These are phyloP conservation scores for Microcos paniculata DNA, from an alignment of 345 rosid genomes.

Conservation along the genomic window DNA sequence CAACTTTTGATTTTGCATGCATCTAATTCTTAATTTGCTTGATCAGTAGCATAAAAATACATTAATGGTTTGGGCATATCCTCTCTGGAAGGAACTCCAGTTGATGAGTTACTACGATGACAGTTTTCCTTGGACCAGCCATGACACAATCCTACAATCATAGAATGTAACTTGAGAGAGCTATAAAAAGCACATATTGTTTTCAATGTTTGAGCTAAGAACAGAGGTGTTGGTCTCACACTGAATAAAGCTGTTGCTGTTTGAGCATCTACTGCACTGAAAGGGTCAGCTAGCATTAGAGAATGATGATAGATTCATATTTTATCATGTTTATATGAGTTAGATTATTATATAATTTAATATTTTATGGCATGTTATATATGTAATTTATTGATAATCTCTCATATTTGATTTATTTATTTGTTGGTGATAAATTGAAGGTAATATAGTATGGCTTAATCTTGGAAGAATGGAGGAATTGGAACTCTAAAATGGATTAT, in stretches of 20 bases:
- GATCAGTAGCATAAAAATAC: not conserved
- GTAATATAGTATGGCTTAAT: too few species aligned
- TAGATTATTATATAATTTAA: too few species aligned
- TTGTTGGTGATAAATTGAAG: too few species aligned
- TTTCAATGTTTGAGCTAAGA: not conserved
- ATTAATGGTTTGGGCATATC: not conserved
- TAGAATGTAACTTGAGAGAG: not conserved
- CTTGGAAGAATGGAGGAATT: too few species aligned
- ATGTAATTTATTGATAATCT: too few species aligned
- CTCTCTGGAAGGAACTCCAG: slow-evolving; percentile 66
- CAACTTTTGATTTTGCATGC: too few species aligned
- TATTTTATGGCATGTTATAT: too few species aligned
- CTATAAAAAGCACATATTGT: not conserved
- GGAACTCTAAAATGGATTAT: too few species aligned
- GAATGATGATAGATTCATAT: too few species aligned
- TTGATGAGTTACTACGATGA: slow-evolving; percentile 71
- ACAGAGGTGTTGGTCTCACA: slow-evolving; percentile 31
- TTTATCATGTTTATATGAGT: too few species aligned
- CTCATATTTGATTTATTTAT: too few species aligned
- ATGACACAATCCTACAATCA: slow-evolving; percentile 63
- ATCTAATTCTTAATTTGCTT: too few species aligned
- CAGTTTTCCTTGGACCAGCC: slow-evolving; percentile 49
- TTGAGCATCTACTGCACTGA: slow-evolving; percentile 74
- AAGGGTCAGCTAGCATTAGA: slow-evolving; percentile 83
- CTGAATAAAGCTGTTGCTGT: slow-evolving; percentile 60